Percentiles rank a stretch among this genome's conserved stretches.
These are phyloP conservation scores for Cercospora zeae-maydis DNA, from an alignment of 2,329 filamentous ascomycete genomes.

Conservation along the genomic window DNA sequence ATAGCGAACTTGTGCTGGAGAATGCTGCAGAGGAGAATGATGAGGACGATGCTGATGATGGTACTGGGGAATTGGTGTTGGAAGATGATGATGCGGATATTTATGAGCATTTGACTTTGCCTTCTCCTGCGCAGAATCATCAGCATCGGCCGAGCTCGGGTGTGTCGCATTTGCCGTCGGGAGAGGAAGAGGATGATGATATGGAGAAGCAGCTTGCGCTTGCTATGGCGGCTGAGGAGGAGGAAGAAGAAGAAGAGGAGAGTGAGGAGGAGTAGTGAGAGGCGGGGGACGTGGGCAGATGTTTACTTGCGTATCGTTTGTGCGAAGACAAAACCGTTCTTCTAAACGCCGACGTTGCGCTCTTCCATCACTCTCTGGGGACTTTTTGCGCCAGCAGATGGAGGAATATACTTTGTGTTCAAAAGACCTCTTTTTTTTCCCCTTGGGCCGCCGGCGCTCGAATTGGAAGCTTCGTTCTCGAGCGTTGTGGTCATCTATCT, in stretches of 20 bases:
- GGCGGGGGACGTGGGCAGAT: neutral
- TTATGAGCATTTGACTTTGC: constrained; percentile 31
- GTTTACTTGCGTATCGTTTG: neutral
- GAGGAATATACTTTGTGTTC: too few relatives aligned
- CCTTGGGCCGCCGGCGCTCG: too few relatives aligned
- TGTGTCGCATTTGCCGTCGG: constrained; percentile 17
- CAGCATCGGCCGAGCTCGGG: constrained; percentile 21
- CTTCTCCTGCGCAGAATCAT: constrained; percentile 30
- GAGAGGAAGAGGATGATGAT: constrained; percentile 41
- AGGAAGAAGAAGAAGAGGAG: constrained; percentile 39
- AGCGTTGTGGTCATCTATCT: too few relatives aligned
- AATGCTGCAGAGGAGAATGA: constrained; percentile 24
- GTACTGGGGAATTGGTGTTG: constrained; percentile 20
- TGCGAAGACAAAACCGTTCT: neutral
- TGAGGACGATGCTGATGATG: neutral
- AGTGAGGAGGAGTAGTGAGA: constrained; percentile 42
- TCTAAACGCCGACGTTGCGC: neutral
- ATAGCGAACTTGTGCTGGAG: constrained; percentile 9
- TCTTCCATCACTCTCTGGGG: neutral
- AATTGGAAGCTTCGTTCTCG: too few relatives aligned
- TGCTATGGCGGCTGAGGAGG: constrained; percentile 38
- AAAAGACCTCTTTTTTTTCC: too few relatives aligned
- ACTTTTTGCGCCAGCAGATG: too few relatives aligned
- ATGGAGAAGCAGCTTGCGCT: constrained; percentile 44
- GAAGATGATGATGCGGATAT: constrained; percentile 36